Evolutionary conservation across 495 filamentous ascomycete genomes (phyloP).

Genomic region (Astrothelium macrocarpum): DNA sequence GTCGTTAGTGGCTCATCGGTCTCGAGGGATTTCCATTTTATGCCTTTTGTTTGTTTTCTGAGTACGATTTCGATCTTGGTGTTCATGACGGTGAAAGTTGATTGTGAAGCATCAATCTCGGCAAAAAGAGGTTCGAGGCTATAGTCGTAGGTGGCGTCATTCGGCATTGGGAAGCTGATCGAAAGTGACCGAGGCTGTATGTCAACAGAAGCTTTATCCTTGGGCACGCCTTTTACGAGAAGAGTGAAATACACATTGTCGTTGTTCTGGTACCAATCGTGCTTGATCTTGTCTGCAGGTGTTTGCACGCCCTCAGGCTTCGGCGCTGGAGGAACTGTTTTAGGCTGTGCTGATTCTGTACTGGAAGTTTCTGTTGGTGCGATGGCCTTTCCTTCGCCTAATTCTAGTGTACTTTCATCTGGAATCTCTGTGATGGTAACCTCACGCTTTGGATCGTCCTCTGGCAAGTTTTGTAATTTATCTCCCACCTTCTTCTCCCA

Average conservation of each 20-base stretch:
- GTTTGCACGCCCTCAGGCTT: conserved; percentile 34
- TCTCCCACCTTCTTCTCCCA: conserved; percentile 52
- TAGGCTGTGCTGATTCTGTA: background rate
- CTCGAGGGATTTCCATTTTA: conserved; percentile 72
- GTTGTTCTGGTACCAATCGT: conserved; percentile 72
- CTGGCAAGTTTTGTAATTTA: conserved; percentile 38
- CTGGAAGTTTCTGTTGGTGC: background rate
- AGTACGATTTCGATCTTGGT: conserved; percentile 82
- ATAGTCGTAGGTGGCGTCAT: conserved; percentile 51
- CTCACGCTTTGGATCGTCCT: conserved; percentile 48
- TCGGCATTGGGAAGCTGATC: conserved; percentile 56
- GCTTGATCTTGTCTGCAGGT: conserved; percentile 53
- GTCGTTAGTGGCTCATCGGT: conserved; percentile 16
- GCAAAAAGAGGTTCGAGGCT: conserved; percentile 63
- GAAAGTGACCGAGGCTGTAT: conserved; percentile 48
- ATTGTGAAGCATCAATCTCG: conserved; percentile 49
- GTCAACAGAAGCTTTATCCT: conserved; percentile 49
- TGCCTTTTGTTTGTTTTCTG: conserved; percentile 52
- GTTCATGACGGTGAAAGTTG: conserved; percentile 53
- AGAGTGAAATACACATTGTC: conserved; percentile 58
- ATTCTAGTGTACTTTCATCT: conserved; percentile 27
- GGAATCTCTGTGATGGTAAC: conserved; percentile 58
- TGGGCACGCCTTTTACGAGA: conserved; percentile 61
- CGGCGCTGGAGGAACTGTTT: conserved; percentile 15
- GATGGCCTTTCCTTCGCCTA: conserved; percentile 25